Evolutionary conservation across 83 land plant species (phyloP), one percentile per base, ranked within the genome.

Genomic region (Picea abies): DNA sequence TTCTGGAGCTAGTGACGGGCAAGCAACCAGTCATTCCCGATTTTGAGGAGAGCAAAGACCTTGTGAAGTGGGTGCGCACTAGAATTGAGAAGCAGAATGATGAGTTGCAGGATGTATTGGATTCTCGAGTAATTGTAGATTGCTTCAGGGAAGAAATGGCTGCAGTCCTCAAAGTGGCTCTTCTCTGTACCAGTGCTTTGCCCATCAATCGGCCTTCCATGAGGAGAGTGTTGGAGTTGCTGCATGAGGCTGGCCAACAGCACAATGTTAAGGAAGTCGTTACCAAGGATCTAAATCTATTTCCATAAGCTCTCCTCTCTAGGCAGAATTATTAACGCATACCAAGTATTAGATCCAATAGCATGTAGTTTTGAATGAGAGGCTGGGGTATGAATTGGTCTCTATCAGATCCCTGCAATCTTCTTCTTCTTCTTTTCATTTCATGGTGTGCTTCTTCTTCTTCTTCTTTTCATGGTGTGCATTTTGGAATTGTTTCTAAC

Each of bases 191-290:
- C 64, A 63, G 87, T 3, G 78, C 84, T 14, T 80, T 86, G 25
- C 93, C 93, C 63, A 76, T 73, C 22, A 87, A 81, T 63, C 79
- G 93, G 22, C 93, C 93, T 4, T 79, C 93, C 12, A 91, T 91
- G 93, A 83, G 89, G 70, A 88, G 62, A 66, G 93, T 87, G 14
- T 88, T 88, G 32, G 84, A 85, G 60, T 14, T 85, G 70, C 81
- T 85, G 14, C 23, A 20, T 2, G 81, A 67, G 76, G 4, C 14
- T 41, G 25, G 14, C 23, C 56, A 72, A 72, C 56, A 41, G 14
- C n/a, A 72, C 25, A 72, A 72, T 39, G 20, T 1, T 35, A 69
- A 15, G 73, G 73, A 69, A 6, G 52, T 49, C 7, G 11, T 49
- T 41, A 4, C 47, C 47, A 41, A 41, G 47, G 47, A 41, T 41